phyloP scores from a whole-genome alignment of 176 grass and related monocot genomes.

The Miscanthus lutarioriparius region DNA sequence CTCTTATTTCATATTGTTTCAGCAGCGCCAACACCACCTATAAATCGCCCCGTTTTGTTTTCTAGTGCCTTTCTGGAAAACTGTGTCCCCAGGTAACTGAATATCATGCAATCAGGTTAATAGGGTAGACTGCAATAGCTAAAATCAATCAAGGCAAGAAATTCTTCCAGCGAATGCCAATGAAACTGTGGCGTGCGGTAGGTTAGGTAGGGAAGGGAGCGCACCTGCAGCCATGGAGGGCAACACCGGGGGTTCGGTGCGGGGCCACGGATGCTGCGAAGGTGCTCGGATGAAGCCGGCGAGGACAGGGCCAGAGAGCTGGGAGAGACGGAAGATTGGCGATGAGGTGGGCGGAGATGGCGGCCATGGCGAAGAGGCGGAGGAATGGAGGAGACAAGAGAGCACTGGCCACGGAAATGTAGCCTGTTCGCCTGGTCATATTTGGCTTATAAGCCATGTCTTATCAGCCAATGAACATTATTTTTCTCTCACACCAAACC shows the following conservation, averaged over 20 bases:
- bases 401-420: not conserved
- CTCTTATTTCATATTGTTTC: not conserved
- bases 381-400: not conserved
- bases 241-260: not conserved
- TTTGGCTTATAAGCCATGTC: too few relatives aligned
- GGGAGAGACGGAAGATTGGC: not conserved
- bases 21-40: not conserved
- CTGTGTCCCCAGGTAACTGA: not conserved
- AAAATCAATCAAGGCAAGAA: not conserved
- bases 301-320: not conserved
- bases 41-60: not conserved
- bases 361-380: slow-evolving; percentile 7
- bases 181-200: not conserved
- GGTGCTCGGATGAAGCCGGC: not conserved
- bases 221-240: slow-evolving; percentile 33
- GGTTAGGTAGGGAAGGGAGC: not conserved
- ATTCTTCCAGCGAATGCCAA: not conserved
- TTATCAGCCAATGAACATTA: too few relatives aligned
- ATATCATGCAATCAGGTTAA: not conserved
- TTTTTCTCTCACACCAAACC: too few relatives aligned
- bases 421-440: too few relatives aligned
- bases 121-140: not conserved
- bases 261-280: not conserved
- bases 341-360: slow-evolving; percentile 6
- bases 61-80: not conserved